Percentiles rank a stretch among this genome's conserved stretches.
Evolutionary conservation across 345 rosid species (phyloP).

Genomic region (Carallia pectinifolia): DNA sequence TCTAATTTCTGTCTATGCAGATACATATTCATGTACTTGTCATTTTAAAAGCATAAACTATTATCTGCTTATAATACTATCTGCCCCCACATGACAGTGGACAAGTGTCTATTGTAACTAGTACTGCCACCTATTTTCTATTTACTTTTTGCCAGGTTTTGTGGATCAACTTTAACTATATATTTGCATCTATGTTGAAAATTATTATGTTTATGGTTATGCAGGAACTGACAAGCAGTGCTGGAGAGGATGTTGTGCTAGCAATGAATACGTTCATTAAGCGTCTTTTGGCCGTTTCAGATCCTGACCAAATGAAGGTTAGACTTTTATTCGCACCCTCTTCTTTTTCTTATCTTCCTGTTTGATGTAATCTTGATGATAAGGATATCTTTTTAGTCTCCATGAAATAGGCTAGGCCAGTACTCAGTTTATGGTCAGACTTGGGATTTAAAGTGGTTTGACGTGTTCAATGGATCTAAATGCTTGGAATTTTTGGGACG

Average conservation of each 20-base stretch:
- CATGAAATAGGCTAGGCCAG: no score
- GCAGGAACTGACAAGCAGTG: conserved; percentile 90
- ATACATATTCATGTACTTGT: not conserved
- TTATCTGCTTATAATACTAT: not conserved
- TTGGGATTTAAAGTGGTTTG: not conserved
- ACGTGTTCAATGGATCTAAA: not conserved
- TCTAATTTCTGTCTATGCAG: not conserved
- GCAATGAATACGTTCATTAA: conserved; percentile 93
- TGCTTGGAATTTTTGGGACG: not conserved
- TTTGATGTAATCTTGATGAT: not conserved
- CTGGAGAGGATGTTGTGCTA: conserved; percentile 89
- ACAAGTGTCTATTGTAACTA: not conserved
- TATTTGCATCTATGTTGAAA: conserved; percentile 5
- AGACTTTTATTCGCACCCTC: not conserved
- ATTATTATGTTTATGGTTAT: conserved; percentile 13
- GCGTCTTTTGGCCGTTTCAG: conserved; percentile 86
- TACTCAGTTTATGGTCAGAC: no score
- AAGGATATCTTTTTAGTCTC: not conserved
- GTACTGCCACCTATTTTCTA: not conserved
- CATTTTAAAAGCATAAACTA: not conserved
- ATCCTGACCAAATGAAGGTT: conserved; percentile 88
- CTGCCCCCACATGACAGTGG: not conserved
- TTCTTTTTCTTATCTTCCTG: conserved; percentile 1
- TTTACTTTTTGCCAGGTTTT: not conserved
- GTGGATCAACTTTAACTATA: not conserved